These are phyloP conservation scores for Benincasa hispida DNA, from an alignment of 306 rosid species.

Conservation along the genomic window DNA sequence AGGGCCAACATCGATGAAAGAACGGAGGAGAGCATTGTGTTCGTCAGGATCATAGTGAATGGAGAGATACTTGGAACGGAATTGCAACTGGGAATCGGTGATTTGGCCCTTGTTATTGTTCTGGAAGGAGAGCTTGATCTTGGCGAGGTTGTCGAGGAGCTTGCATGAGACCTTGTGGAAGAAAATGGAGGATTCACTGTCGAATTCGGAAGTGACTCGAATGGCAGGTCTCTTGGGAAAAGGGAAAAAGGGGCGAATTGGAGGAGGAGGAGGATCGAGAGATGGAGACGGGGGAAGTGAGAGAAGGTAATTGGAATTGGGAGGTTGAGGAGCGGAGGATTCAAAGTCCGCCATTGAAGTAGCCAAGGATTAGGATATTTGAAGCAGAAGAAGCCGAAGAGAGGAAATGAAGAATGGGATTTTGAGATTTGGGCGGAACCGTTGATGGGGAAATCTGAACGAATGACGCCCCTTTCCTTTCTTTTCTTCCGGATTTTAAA, in stretches of 20 bases:
- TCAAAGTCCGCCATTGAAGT: slow-evolving; percentile 2
- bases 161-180: slow-evolving; percentile 77
- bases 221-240: slow-evolving; percentile 45
- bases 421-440: not conserved
- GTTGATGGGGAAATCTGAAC: not conserved
- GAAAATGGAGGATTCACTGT: slow-evolving; percentile 63
- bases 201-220: slow-evolving; percentile 71
- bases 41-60: slow-evolving; percentile 56
- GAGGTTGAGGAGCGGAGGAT: not conserved
- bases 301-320: not conserved
- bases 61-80: slow-evolving; percentile 53
- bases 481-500: not conserved
- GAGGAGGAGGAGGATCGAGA: slow-evolving; percentile 1
- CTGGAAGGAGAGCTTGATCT: slow-evolving; percentile 57
- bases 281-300: slow-evolving; percentile 10
- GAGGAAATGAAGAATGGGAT: not conserved
- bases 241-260: slow-evolving; percentile 19
- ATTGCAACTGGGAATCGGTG: slow-evolving; percentile 48
- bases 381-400: not conserved
- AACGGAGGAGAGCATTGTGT: slow-evolving; percentile 43
- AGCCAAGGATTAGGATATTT: too few relatives aligned
- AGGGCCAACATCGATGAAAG: slow-evolving; percentile 54
- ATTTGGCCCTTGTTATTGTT: slow-evolving; percentile 46
- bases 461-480: not conserved
- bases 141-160: slow-evolving; percentile 58